These are phyloP conservation scores for Termitomyces sp. DNA, from an alignment of 768 basidiomycete genomes.

Conservation along the genomic window DNA sequence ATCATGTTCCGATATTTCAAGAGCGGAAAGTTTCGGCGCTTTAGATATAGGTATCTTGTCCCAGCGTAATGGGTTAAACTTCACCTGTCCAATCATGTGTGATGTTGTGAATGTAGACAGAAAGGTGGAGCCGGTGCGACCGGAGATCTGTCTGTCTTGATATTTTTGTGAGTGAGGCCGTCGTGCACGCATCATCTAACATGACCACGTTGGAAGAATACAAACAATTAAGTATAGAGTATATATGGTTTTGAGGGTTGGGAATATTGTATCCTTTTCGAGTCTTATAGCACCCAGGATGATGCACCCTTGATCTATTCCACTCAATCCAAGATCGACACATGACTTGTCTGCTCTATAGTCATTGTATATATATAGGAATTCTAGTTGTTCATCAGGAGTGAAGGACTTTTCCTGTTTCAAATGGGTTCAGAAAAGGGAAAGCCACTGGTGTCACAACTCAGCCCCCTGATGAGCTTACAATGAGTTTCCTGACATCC, in stretches of 20 bases:
- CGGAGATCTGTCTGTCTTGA: background rate
- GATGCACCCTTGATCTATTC: background rate
- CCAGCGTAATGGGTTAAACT: background rate
- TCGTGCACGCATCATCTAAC: background rate
- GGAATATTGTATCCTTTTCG: background rate
- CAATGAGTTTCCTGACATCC: background rate
- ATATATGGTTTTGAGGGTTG: background rate
- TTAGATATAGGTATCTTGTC: too few relatives aligned
- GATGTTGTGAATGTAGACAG: background rate
- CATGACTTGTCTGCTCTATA: background rate
- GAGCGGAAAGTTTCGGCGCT: too few relatives aligned
- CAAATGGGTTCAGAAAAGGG: background rate
- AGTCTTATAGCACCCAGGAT: background rate
- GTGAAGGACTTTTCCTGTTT: background rate
- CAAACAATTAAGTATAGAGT: background rate
- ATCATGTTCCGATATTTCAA: too few relatives aligned
- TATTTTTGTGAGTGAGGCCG: background rate
- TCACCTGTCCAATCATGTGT: background rate
- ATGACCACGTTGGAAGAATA: background rate
- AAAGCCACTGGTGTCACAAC: background rate
- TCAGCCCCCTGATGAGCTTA: background rate
- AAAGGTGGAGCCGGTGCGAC: background rate
- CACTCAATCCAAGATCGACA: background rate
- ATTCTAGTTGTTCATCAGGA: background rate
- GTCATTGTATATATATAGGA: background rate